Base-by-base conservation (phyloP, 2,329 filamentous ascomycete genomes). In the Penicillium griseofulvum region DNA sequence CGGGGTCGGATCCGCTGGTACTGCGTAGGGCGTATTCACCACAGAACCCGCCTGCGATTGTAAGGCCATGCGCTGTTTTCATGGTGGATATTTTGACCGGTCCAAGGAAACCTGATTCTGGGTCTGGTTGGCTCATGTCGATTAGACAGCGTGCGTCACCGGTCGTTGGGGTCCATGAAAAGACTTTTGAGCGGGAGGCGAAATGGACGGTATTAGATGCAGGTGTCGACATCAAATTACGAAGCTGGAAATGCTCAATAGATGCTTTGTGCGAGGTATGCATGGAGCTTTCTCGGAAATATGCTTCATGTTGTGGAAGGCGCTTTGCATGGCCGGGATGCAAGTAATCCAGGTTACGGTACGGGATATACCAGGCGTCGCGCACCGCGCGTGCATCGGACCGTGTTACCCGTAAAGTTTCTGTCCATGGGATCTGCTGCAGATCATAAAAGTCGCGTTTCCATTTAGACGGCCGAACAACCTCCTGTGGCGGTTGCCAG, bases 241-340 rank as follows among this genome's bases (percentile, higher is more conserved):
- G 81, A 4, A 86, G 75, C 61, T 86, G 83, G 59, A 83, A 85
- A 65, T 86, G 83, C 29, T 79, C 76, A 44, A 81, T 77, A n/a
- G 73, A 76, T 5, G 80, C 77, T 51, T 74, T 77, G 58, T 80
- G 76, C 11, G 70, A 70, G 0, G 78, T 80, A 57, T 79, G 76
- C 73, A 80, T 81, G 29, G 76, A 71, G 41, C 74, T 74, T 52
- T 78, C 80, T 5, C 71, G 72, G 66, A 81, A 83, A 59, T 75
- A 81, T 19, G 66, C 71, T 57, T 80, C 80, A 1, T 69, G 71
- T 36, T 69, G 69, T 9, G 72, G 72, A 10, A 79, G 63, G 29
- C 56, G 64, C 29, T 63, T 59, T 7, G 70, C 64, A 37, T 61
- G 62, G 42, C 38, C 61, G 36, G 60, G 58, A 14, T 59, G 66